These are phyloP conservation scores for Rhynchospora tenuis DNA, from an alignment of 176 grass and related monocot species.

Conservation along the genomic window DNA sequence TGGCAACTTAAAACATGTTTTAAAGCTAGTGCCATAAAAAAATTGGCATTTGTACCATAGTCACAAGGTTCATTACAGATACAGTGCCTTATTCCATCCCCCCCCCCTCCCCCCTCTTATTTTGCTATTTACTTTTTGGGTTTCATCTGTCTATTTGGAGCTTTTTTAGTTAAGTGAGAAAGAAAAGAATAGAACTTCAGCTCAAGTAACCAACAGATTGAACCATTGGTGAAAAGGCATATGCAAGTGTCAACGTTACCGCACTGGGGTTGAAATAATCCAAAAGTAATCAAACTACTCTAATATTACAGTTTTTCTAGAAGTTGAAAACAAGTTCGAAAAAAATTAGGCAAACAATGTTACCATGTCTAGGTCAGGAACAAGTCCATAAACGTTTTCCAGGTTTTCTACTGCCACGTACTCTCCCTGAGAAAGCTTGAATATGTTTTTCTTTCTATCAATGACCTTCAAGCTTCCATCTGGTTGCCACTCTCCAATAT, in stretches of 20 bases:
- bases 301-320: neutral
- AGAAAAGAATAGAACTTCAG: neutral
- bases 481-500: constrained; percentile 91
- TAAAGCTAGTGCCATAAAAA: neutral
- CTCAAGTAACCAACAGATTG: neutral
- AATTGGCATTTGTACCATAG: neutral
- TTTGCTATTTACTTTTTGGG: neutral
- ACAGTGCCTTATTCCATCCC: neutral
- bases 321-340: neutral
- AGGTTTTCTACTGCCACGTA: constrained; percentile 95
- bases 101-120: neutral
- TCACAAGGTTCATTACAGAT: neutral
- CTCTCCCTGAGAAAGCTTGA: constrained; percentile 97
- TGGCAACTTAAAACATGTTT: neutral
- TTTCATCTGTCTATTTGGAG: neutral
- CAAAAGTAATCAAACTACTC: neutral
- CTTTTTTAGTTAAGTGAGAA: too few relatives aligned
- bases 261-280: neutral
- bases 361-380: constrained; percentile 78
- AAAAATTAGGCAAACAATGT: neutral
- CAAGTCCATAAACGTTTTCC: constrained; percentile 76
- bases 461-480: constrained; percentile 85
- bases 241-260: neutral
- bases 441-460: constrained; percentile 99
- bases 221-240: neutral